Evolutionary conservation across 1,284 basidiomycete species (phyloP).

Genomic region (Pseudozyma tsukubaensis): DNA sequence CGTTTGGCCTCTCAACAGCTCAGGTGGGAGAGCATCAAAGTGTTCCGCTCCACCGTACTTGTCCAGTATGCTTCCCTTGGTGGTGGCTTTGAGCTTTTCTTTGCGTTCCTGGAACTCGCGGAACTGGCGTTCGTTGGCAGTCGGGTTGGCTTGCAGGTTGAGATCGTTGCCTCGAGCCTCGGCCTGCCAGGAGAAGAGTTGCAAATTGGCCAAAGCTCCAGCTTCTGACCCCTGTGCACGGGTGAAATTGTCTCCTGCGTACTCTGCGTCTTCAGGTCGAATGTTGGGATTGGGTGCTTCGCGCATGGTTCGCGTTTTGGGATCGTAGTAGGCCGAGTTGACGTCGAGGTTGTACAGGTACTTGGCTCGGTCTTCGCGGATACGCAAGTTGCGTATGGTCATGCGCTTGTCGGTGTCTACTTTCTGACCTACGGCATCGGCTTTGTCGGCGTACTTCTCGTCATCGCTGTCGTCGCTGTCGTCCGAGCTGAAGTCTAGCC

Average conservation of each 20-base stretch:
- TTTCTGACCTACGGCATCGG: slow-evolving; percentile 96
- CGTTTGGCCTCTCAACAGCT: slow-evolving; percentile 90
- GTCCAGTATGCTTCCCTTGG: slow-evolving; percentile 73
- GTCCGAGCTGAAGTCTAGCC: slow-evolving; percentile 81
- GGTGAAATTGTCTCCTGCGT: slow-evolving; percentile 96
- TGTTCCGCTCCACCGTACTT: slow-evolving; percentile 96
- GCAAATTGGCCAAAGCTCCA: slow-evolving; percentile 87
- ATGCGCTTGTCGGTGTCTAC: slow-evolving; percentile 97
- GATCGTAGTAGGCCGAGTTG: slow-evolving; percentile 97
- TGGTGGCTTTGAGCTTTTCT: slow-evolving; percentile 86
- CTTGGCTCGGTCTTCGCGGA: slow-evolving; percentile 98
- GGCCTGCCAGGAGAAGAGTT: slow-evolving; percentile 97
- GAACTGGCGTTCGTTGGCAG: slow-evolving; percentile 87
- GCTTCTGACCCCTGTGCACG: slow-evolving; percentile 85
- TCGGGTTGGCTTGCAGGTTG: slow-evolving; percentile 95
- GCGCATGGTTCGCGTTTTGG: slow-evolving; percentile 99
- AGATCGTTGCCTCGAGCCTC: slow-evolving; percentile 91
- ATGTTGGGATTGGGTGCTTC: slow-evolving; percentile 87
- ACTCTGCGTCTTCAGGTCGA: slow-evolving; percentile 85
- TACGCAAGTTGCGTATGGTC: slow-evolving; percentile 96
- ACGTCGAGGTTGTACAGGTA: slow-evolving; percentile 97
- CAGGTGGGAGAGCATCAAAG: slow-evolving; percentile 85
- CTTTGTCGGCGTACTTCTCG: slow-evolving; percentile 86
- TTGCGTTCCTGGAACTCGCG: slow-evolving; percentile 91
- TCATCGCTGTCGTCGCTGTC: slow-evolving; percentile 72